These are phyloP conservation scores for Lobosporangium transversale DNA, from an alignment of 192 early-diverging fungal species.

Conservation along the genomic window DNA sequence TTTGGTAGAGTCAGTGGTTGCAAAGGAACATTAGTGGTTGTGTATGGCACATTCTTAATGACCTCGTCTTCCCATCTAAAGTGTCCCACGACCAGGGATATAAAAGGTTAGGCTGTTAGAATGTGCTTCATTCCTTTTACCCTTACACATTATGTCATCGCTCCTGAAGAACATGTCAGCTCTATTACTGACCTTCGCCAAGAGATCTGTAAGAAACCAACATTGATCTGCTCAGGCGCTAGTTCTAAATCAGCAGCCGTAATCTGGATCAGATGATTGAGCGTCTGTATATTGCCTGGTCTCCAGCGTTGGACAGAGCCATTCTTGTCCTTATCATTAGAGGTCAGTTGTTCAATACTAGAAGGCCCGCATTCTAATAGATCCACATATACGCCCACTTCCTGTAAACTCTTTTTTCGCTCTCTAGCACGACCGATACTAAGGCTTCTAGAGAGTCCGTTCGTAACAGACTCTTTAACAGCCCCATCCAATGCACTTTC, in stretches of 20 bases:
- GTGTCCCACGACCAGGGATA: too few species aligned
- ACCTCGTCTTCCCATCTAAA: constrained; percentile 19
- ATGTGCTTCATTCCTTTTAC: too few species aligned
- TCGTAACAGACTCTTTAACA: constrained; percentile 1
- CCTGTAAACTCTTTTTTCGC: constrained; percentile 28
- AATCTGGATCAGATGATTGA: constrained; percentile 29
- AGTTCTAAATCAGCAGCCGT: constrained; percentile 25
- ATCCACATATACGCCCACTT: constrained; percentile 30
- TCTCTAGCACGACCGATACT: constrained; percentile 30
- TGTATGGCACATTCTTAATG: constrained; percentile 13
- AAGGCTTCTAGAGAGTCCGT: constrained; percentile 21
- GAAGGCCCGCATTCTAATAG: constrained; percentile 9
- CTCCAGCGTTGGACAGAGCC: constrained; percentile 12
- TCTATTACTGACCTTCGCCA: constrained; percentile 60
- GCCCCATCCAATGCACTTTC: not conserved
- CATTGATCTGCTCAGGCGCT: constrained; percentile 34
- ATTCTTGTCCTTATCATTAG: not conserved
- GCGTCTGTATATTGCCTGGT: constrained; percentile 29
- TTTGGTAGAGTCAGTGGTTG: constrained; percentile 44
- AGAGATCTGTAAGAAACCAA: constrained; percentile 54
- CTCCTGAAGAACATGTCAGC: not conserved
- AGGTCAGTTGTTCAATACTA: not conserved
- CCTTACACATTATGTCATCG: too few species aligned
- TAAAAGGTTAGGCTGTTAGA: too few species aligned
- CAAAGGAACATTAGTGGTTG: constrained; percentile 38